A percentile compares a stretch with the other conserved stretches of the same genome.
Conservation (phyloP, 2,329 filamentous ascomycete species). For the Talaromyces funiculosus region DNA sequence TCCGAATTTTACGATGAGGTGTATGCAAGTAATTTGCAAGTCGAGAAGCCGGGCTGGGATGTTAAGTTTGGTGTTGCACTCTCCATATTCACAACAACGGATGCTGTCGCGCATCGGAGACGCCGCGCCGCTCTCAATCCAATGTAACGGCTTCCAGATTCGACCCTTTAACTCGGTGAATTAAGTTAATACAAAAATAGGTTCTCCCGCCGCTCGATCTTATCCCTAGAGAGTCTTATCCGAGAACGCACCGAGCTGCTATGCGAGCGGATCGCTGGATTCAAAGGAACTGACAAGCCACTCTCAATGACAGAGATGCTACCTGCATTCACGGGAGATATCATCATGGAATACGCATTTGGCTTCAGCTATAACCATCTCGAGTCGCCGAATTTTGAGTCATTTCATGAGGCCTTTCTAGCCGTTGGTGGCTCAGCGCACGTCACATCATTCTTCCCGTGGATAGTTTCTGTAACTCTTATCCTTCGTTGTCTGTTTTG, state of each 20-base stretch:
- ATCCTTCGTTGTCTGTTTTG: not conserved
- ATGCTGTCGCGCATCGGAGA: slow-evolving; percentile 27
- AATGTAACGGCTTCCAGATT: too few relatives aligned
- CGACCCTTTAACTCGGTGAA: too few relatives aligned
- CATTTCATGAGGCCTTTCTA: slow-evolving; percentile 22
- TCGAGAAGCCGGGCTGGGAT: slow-evolving; percentile 22
- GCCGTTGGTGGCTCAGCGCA: slow-evolving; percentile 19
- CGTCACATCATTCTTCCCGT: slow-evolving; percentile 19
- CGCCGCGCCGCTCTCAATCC: slow-evolving; percentile 19
- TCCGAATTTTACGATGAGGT: slow-evolving; percentile 17
- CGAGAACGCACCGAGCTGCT: slow-evolving; percentile 8
- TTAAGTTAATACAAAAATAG: too few relatives aligned
- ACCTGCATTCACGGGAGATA: slow-evolving; percentile 13
- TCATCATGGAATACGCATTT: slow-evolving; percentile 13
- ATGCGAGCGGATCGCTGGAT: too few relatives aligned
- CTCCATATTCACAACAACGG: slow-evolving; percentile 28
- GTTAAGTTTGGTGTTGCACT: slow-evolving; percentile 13
- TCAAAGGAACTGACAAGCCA: too few relatives aligned
- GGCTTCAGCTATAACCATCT: slow-evolving; percentile 21
- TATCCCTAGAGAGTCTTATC: slow-evolving; percentile 17
- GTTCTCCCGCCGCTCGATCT: too few relatives aligned
- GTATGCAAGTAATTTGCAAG: slow-evolving; percentile 16
- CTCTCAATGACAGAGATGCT: too few relatives aligned
- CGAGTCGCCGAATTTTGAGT: slow-evolving; percentile 18
- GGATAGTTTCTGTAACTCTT: slow-evolving; percentile 16